Conservation (phyloP, 1,284 basidiomycete genomes). For the Marasmius sp. region DNA sequence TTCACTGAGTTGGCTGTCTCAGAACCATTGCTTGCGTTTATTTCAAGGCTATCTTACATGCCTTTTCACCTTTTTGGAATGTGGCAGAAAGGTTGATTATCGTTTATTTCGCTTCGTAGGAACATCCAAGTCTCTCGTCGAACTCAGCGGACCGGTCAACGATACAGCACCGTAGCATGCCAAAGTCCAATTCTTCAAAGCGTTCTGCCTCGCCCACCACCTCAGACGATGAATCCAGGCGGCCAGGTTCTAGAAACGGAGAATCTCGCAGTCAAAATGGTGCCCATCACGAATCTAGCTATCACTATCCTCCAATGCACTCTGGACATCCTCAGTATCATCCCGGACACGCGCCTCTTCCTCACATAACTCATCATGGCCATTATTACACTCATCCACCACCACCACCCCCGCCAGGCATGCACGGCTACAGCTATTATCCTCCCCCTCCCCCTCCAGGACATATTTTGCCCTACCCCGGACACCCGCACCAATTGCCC, state of each 20-base stretch:
- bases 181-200: neutral
- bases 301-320: neutral
- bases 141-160: neutral
- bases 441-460: neutral
- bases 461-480: neutral
- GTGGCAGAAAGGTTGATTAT: neutral
- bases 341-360: neutral
- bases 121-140: neutral
- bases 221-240: neutral
- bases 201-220: neutral
- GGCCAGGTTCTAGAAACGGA: neutral
- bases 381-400: neutral
- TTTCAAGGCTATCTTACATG: too few species aligned
- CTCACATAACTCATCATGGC: neutral
- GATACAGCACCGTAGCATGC: neutral
- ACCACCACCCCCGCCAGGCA: neutral
- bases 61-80: neutral
- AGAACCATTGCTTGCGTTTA: too few species aligned
- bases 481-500: neutral
- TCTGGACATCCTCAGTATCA: neutral
- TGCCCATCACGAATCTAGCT: neutral
- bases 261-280: neutral
- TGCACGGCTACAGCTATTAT: constrained; percentile 1
- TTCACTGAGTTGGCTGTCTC: too few species aligned
- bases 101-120: neutral